Evolutionary conservation across 73 alveolate genomes (phyloP).

Genomic region (Paramecium biaurelia): DNA sequence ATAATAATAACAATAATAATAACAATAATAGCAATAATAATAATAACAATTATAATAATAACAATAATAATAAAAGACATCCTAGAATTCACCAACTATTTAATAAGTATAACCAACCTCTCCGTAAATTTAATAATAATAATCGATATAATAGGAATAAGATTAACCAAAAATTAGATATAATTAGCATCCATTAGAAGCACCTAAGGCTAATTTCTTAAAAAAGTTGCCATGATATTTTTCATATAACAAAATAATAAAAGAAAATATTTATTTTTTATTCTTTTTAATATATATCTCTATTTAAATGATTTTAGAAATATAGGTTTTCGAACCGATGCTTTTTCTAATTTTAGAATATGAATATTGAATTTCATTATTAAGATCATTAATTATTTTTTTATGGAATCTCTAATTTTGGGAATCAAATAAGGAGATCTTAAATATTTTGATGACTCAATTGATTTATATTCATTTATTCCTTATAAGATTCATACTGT

Average conservation of each 20-base stretch:
- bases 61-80: not conserved
- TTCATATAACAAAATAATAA: not conserved
- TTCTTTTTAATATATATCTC: not conserved
- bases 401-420: not conserved
- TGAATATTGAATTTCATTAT: not conserved
- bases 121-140: not conserved
- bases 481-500: conserved; percentile 34
- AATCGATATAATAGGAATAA: not conserved
- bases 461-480: not conserved
- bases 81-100: not conserved
- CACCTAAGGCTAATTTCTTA: not conserved
- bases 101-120: not conserved
- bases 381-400: not conserved
- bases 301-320: too few relatives aligned
- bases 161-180: not conserved
- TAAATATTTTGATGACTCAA: conserved; percentile 12
- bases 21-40: not conserved
- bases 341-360: not conserved
- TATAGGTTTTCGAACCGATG: too few relatives aligned
- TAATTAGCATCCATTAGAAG: conserved; percentile 31
- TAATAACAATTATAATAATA: not conserved
- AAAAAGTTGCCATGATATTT: not conserved
- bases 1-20: not conserved
- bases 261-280: not conserved
- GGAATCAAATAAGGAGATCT: conserved; percentile 9